phyloP scores from a whole-genome alignment of 2,329 filamentous ascomycete species.

The Diaporthe australafricana region DNA sequence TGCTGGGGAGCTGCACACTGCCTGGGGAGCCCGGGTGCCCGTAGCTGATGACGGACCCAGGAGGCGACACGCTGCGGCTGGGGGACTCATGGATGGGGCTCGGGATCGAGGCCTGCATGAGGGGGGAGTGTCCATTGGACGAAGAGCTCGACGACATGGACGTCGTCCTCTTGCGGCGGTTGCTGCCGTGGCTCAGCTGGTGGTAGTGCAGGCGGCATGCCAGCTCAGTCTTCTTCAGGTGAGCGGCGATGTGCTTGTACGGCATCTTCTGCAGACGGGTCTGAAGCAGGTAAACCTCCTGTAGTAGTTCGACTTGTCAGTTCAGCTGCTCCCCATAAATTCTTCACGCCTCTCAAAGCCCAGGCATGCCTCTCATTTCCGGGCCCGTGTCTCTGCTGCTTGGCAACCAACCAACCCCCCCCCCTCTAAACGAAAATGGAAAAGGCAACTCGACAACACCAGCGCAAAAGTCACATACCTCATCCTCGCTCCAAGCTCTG shows the following conservation, averaged over 20 bases:
- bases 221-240: slow-evolving; percentile 88
- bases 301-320: slow-evolving; percentile 8
- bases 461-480: slow-evolving; percentile 69
- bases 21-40: slow-evolving; percentile 56
- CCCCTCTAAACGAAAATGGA: too few species aligned
- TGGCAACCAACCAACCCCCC: neutral
- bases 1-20: slow-evolving; percentile 64
- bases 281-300: slow-evolving; percentile 88
- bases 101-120: slow-evolving; percentile 58
- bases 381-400: too few species aligned
- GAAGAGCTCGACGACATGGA: slow-evolving; percentile 77
- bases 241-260: slow-evolving; percentile 88
- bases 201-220: slow-evolving; percentile 90
- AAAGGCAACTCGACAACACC: too few species aligned
- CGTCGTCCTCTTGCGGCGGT: slow-evolving; percentile 80
- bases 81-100: slow-evolving; percentile 63
- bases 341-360: too few species aligned
- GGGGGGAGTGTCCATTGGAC: slow-evolving; percentile 61
- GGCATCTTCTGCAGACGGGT: slow-evolving; percentile 90
- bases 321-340: neutral
- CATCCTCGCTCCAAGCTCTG: slow-evolving; percentile 86
- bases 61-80: slow-evolving; percentile 62
- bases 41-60: slow-evolving; percentile 58
- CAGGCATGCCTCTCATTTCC: too few species aligned
- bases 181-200: slow-evolving; percentile 84